Evolutionary conservation across 208 protist species (phyloP).

Genomic region (Kentomonas sorsogonicus): DNA sequence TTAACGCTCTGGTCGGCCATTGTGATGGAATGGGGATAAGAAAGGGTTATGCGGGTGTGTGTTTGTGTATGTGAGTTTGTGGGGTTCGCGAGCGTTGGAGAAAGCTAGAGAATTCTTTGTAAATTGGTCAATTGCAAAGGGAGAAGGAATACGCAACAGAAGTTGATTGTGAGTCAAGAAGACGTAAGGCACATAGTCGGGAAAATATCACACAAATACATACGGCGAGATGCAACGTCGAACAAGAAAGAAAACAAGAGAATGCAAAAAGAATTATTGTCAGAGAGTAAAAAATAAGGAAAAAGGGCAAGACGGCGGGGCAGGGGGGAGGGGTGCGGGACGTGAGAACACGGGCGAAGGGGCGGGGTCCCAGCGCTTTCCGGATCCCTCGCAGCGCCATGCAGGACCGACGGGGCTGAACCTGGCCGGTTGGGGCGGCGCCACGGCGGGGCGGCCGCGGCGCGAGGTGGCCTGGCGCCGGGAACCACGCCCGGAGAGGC

Average conservation of each 20-base stretch:
- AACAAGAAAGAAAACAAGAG: not conserved
- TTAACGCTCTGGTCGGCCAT: conserved; percentile 43
- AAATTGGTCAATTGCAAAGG: conserved; percentile 10
- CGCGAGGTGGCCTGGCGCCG: not conserved
- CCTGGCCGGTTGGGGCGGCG: no score
- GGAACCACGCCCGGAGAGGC: not conserved
- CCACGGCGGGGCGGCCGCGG: not conserved
- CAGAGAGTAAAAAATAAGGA: not conserved
- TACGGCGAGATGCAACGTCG: not conserved
- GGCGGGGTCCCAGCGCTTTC: not conserved
- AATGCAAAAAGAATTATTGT: not conserved
- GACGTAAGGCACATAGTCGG: not conserved
- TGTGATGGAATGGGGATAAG: conserved; percentile 1
- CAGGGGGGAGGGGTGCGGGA: not conserved
- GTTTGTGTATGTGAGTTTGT: conserved; percentile 11
- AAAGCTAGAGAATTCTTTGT: conserved; percentile 12
- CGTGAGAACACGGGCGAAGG: not conserved
- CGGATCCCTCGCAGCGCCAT: not conserved
- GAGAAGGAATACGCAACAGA: not conserved
- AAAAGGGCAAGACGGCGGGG: not conserved
- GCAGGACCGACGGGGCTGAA: not conserved
- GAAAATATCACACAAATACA: not conserved
- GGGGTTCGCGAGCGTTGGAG: no score
- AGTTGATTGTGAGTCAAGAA: not conserved
- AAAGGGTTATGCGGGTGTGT: conserved; percentile 1